Evolutionary conservation across 2,329 filamentous ascomycete species (phyloP).

Genomic region (Rhinocladiella similis): DNA sequence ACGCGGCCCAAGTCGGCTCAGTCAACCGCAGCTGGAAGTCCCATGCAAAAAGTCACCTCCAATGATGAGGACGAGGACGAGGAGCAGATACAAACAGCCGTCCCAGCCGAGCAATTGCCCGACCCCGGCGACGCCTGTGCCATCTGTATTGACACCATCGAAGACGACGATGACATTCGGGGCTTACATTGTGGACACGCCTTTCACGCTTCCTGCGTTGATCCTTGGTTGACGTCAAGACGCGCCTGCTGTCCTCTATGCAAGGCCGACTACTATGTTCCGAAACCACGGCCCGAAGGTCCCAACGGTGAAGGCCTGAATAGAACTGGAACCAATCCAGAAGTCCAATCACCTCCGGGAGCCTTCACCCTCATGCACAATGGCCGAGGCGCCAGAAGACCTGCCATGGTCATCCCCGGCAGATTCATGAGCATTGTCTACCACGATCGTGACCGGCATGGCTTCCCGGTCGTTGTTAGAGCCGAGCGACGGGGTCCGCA

Average conservation of each 20-base stretch:
- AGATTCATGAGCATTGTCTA: slow-evolving; percentile 36
- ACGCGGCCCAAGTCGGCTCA: slow-evolving; percentile 21
- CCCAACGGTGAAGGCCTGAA: slow-evolving; percentile 31
- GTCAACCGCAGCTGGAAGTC: slow-evolving; percentile 25
- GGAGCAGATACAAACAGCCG: slow-evolving; percentile 75
- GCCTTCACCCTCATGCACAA: slow-evolving; percentile 34
- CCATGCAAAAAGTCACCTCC: slow-evolving; percentile 51
- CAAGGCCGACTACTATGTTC: slow-evolving; percentile 96
- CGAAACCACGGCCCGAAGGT: slow-evolving; percentile 75
- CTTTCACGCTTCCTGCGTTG: slow-evolving; percentile 93
- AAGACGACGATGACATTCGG: slow-evolving; percentile 93
- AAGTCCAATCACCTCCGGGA: slow-evolving; percentile 24
- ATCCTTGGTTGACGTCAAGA: slow-evolving; percentile 93
- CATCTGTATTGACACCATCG: slow-evolving; percentile 90
- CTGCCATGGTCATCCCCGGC: slow-evolving; percentile 39
- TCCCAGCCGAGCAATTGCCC: slow-evolving; percentile 76
- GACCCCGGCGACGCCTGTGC: slow-evolving; percentile 90
- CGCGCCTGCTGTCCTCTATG: slow-evolving; percentile 95
- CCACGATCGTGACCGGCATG: slow-evolving; percentile 29
- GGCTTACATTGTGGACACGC: slow-evolving; percentile 95
- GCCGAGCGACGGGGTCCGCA: slow-evolving; percentile 21
- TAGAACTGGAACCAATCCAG: slow-evolving; percentile 12
- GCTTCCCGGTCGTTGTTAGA: slow-evolving; percentile 25
- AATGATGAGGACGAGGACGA: slow-evolving; percentile 73
- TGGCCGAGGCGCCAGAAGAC: slow-evolving; percentile 37